Base-by-base conservation (phyloP, 805 yeast genomes). In the Candida vartiovaarae region DNA sequence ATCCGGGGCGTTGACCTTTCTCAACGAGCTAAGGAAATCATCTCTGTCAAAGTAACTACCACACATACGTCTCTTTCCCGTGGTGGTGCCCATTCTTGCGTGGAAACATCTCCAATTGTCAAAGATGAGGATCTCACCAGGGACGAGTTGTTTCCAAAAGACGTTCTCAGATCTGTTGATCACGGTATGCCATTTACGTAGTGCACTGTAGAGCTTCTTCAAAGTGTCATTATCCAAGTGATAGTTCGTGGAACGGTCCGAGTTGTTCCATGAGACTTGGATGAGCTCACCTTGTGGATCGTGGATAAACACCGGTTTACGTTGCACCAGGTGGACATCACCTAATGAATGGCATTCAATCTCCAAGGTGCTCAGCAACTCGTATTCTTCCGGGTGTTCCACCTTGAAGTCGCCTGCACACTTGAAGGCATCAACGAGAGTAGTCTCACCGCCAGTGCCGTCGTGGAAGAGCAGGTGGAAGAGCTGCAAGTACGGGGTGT, bases 261-360 rank as follows among this genome's bases (percentile, higher is more conserved):
- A 75, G 57, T 78, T 81, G 61, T 82, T 82, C 87, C 87, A 82
- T 25, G 87, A 68, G 10, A 80, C 74, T 59, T 82, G 87, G 29
- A 75, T 59, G 49, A 82, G 65, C 29, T 77, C 66, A 3, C 80
- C 82, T 4, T 68, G 53, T 9, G 46, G 56, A 50, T 75, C 76
- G 44, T 77, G 70, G 55, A 74, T 77, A 60, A 82, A 72, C 3
- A 81, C 68, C 5, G 86, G 84, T 52, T 71, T 75, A 3, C 85
- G 81, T 53, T 74, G 80, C 39, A 80, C 76, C 51, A 82, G 72
- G 72, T 81, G 53, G 63, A 73, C 80, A 54, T 82, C 87, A 25
- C 89, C 89, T 6, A 86, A 82, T n/a, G 82, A 75, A 55, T 82
- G 88, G 24, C 84, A 84, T n/a, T 82, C 80, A 20, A 82, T 63